Conservation (phyloP, 257 asterid species). For the Solanum paucissectum region DNA sequence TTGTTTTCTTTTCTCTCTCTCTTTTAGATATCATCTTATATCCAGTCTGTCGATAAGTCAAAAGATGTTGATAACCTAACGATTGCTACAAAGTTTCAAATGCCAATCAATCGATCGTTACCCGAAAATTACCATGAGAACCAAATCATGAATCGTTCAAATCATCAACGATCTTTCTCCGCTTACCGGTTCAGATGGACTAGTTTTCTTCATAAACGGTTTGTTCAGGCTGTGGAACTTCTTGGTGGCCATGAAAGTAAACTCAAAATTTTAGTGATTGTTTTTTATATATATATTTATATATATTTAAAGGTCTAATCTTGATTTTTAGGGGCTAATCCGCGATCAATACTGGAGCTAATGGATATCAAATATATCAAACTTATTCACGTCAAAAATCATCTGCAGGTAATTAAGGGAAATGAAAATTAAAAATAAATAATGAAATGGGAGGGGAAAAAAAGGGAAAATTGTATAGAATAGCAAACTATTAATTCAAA, state of each 20-base stretch:
- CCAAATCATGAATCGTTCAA: too few species aligned
- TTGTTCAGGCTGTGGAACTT: conserved; percentile 86
- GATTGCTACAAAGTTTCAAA: too few species aligned
- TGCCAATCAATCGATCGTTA: too few species aligned
- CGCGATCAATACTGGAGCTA: conserved; percentile 76
- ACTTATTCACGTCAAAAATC: conserved; percentile 67
- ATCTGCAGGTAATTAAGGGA: conserved; percentile 54
- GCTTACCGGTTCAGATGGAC: conserved; percentile 18
- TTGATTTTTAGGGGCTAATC: conserved; percentile 52
- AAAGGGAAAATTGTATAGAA: too few species aligned
- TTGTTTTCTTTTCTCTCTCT: too few species aligned
- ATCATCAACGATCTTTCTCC: background rate
- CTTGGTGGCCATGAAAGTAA: conserved; percentile 99
- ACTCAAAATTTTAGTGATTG: background rate
- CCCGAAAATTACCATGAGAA: too few species aligned
- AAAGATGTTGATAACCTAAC: too few species aligned
- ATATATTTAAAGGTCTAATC: too few species aligned
- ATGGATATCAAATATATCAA: conserved; percentile 88
- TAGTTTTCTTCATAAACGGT: conserved; percentile 64
- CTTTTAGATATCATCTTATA: too few species aligned
- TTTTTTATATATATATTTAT: background rate
- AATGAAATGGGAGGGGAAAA: background rate
- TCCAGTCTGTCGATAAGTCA: too few species aligned
- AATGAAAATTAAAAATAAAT: background rate
- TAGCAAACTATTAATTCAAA: too few species aligned